Evolutionary conservation across 75 land plant genomes (phyloP).

Genomic region (Gnetum montanum): DNA sequence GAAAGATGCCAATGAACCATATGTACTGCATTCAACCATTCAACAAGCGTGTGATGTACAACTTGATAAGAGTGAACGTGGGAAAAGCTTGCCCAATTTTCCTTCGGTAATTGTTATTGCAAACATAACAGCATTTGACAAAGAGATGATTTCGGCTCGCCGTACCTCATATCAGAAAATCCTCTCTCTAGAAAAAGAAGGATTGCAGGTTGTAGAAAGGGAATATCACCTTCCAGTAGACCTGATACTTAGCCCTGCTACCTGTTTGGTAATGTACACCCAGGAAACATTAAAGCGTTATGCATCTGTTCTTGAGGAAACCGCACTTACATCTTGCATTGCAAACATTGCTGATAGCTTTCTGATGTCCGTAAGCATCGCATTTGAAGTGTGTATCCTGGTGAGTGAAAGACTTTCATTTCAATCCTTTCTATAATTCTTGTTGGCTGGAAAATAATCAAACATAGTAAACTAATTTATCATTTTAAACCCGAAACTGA

Average conservation of each 20-base stretch:
- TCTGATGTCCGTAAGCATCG: conserved; percentile 72
- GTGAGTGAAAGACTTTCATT: conserved; percentile 25
- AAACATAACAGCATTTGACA: conserved; percentile 41
- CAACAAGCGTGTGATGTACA: too few relatives aligned
- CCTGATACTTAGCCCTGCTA: conserved; percentile 58
- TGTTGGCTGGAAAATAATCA: not conserved
- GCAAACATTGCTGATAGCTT: conserved; percentile 57
- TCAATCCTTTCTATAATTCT: not conserved
- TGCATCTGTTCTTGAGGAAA: not conserved
- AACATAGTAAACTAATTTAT: not conserved
- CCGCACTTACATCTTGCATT: conserved; percentile 17
- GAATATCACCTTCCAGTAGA: conserved; percentile 78
- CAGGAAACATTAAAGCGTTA: conserved; percentile 19
- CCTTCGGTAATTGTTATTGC: conserved; percentile 39
- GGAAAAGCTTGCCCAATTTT: not conserved
- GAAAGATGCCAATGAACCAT: too few relatives aligned
- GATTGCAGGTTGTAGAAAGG: conserved; percentile 79
- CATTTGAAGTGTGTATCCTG: conserved; percentile 71
- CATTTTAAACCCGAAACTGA: not conserved
- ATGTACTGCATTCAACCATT: too few relatives aligned
- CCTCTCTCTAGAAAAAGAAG: conserved; percentile 66
- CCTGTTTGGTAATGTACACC: conserved; percentile 68
- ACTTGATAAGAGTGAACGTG: too few relatives aligned
- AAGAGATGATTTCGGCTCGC: conserved; percentile 44
- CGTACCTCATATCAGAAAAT: conserved; percentile 77